Percentiles rank a stretch among this genome's conserved stretches.
These are phyloP conservation scores for Circinella minor DNA, from an alignment of 371 early-diverging fungal genomes.

Conservation along the genomic window DNA sequence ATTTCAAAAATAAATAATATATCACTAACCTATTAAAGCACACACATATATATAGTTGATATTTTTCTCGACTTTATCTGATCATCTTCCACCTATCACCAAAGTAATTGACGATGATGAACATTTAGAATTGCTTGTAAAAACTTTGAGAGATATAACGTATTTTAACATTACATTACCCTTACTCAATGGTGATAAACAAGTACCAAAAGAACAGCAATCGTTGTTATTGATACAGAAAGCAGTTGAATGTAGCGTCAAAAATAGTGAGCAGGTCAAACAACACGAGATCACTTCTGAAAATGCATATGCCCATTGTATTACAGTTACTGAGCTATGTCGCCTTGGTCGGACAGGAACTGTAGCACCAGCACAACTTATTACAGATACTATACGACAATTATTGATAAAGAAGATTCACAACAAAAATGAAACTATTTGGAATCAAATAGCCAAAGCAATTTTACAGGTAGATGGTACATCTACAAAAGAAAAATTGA, in stretches of 20 bases:
- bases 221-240: conserved; percentile 13
- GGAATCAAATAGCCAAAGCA: conserved; percentile 25
- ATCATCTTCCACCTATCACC: conserved; percentile 26
- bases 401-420: conserved; percentile 30
- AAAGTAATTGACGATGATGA: conserved; percentile 26
- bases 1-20: not conserved
- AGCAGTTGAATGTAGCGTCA: conserved; percentile 28
- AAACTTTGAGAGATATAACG: conserved; percentile 22
- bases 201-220: not conserved
- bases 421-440: conserved; percentile 25
- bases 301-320: conserved; percentile 13
- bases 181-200: conserved; percentile 11
- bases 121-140: conserved; percentile 17
- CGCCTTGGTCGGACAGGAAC: conserved; percentile 29
- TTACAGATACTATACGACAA: conserved; percentile 22
- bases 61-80: conserved; percentile 26
- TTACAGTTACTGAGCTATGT: conserved; percentile 34
- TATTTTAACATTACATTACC: conserved; percentile 26
- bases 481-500: conserved; percentile 24
- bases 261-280: conserved; percentile 7
- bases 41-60: conserved; percentile 5
- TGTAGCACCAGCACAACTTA: conserved; percentile 14
- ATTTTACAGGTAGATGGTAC: conserved; percentile 10
- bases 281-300: conserved; percentile 16
- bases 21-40: not conserved